Evolutionary conservation across 2,329 filamentous ascomycete species (phyloP).

Genomic region (Apiospora koreana): DNA sequence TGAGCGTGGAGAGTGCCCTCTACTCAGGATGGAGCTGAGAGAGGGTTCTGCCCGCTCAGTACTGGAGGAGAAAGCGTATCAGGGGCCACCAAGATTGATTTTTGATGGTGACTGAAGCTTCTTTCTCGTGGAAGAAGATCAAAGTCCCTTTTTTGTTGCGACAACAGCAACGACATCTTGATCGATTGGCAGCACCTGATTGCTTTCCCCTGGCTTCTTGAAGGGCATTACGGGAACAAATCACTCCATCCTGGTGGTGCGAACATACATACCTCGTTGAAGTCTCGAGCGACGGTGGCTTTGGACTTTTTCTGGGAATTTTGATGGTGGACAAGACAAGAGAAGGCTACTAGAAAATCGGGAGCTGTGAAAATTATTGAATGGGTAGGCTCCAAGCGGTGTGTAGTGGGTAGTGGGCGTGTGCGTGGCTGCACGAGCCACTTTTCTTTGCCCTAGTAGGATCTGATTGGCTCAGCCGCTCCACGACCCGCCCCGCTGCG

Average conservation of each 20-base stretch:
- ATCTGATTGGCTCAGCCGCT: slow-evolving; percentile 14
- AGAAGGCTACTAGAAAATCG: slow-evolving; percentile 15
- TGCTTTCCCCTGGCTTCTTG: slow-evolving; percentile 62
- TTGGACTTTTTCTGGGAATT: slow-evolving; percentile 19
- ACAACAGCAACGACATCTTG: not conserved
- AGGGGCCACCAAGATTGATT: slow-evolving; percentile 19
- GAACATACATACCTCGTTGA: slow-evolving; percentile 46
- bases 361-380: slow-evolving; percentile 31
- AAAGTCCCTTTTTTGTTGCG: slow-evolving; percentile 18
- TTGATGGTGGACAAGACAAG: slow-evolving; percentile 27
- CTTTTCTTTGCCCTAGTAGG: slow-evolving; percentile 14
- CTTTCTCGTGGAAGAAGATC: not conserved
- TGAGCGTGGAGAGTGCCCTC: slow-evolving; percentile 71
- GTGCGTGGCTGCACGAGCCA: slow-evolving; percentile 13
- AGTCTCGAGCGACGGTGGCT: slow-evolving; percentile 20
- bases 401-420: slow-evolving; percentile 6
- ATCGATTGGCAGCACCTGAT: slow-evolving; percentile 44
- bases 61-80: slow-evolving; percentile 67
- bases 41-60: slow-evolving; percentile 71
- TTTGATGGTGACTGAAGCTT: not conserved
- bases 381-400: slow-evolving; percentile 10
- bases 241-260: slow-evolving; percentile 34
- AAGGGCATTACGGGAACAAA: slow-evolving; percentile 31
- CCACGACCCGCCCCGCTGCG: not conserved
- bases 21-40: slow-evolving; percentile 41